Base-by-base conservation (phyloP, 352 stramenopile species). In the Pythium rishiriense region DNA sequence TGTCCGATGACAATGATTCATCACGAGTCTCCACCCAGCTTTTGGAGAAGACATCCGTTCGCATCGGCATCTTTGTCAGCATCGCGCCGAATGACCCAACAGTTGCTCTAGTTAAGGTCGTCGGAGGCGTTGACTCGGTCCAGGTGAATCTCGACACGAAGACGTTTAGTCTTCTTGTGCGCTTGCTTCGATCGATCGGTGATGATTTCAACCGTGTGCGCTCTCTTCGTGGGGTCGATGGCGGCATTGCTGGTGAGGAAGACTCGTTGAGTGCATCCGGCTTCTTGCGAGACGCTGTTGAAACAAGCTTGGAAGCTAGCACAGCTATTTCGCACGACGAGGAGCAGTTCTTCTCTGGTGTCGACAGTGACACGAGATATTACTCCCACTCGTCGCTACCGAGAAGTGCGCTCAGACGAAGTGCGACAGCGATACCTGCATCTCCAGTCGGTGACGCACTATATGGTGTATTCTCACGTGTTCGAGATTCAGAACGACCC, bases 81-180 rank as follows among this genome's bases (percentile, higher is more conserved):
- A 83, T 95, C 9, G 79, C 85, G 5, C 81, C 85, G 3, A 81
- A 89, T 64, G 87, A 95, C 42, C 85, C 83, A 1, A 90, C 78
- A 9, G 87, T 92, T 50, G 81, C 87, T 37, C 72, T 95, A 14
- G 51, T 93, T 10, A 95, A 94, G 57, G 59, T 94, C 15, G 77
- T 85, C 55, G 87, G 87, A 28, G 79, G 78, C 10, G 74, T 95
- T 9, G 75, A 90, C 29, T 85, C 71, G 29, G 78, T 95, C 15
- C 76, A 83, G 25, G 39, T 94, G 28, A 91, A 90, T 64, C 61
- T 95, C n/a, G 89, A 83, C 3, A 71, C 77, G 14, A 69, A 68
- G 28, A 89, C 69, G 53, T 94, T 90, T 49, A 70, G 72, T 15
- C 74, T 81, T 1, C 46, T 95, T 45, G 62, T 91, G 54, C 69